Conservation (phyloP, 1,284 basidiomycete species). For the Crucibulum parvulum region DNA sequence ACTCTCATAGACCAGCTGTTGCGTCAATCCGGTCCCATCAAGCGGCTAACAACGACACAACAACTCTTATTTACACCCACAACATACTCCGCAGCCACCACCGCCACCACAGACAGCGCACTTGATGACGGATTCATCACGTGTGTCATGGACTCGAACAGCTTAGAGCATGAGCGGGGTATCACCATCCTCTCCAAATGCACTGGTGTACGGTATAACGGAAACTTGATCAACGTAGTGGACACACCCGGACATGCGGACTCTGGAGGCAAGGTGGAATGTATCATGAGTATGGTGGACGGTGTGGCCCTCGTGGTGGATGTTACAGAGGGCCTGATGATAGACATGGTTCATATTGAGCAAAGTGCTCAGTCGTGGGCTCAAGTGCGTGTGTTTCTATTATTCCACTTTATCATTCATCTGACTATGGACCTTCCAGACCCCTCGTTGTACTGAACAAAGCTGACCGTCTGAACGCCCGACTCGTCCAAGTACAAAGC, state of each 20-base stretch:
- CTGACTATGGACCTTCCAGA: conserved; percentile 21
- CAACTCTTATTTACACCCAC: conserved; percentile 37
- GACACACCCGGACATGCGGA: conserved; percentile 58
- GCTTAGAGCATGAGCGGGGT: conserved; percentile 55
- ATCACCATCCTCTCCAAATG: conserved; percentile 58
- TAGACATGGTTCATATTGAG: conserved; percentile 54
- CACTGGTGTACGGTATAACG: conserved; percentile 49
- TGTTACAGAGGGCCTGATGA: conserved; percentile 57
- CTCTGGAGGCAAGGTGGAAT: conserved; percentile 56
- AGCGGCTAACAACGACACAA: conserved; percentile 41
- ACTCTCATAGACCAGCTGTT: conserved; percentile 56
- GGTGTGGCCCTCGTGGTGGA: conserved; percentile 54
- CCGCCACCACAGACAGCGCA: conserved; percentile 38
- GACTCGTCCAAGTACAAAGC: conserved; percentile 50
- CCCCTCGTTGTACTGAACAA: conserved; percentile 55
- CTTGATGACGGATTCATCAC: conserved; percentile 47
- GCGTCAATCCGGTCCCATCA: conserved; percentile 52
- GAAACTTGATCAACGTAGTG: conserved; percentile 53
- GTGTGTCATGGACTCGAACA: conserved; percentile 56
- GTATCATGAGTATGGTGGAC: conserved; percentile 57
- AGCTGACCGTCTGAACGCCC: conserved; percentile 48
- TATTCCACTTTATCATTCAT: neutral
- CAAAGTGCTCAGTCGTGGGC: conserved; percentile 48
- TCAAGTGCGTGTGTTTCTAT: conserved; percentile 35
- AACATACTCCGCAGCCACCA: conserved; percentile 28